phyloP scores from a whole-genome alignment of 495 filamentous ascomycete species.

The Penicillium salamii region DNA sequence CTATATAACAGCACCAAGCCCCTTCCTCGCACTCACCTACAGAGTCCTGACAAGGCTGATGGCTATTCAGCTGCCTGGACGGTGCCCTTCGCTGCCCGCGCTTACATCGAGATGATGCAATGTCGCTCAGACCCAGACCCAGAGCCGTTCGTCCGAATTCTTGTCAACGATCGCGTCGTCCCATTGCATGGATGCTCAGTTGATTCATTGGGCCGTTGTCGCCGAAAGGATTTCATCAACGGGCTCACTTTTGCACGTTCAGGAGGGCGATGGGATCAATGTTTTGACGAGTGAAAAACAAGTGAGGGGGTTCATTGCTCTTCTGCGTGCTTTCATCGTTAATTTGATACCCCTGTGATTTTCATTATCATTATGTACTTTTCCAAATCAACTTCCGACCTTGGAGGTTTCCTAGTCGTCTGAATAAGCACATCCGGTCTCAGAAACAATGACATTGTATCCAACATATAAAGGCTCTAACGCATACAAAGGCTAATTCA shows the following conservation, averaged over 20 bases:
- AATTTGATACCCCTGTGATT: neutral
- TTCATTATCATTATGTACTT: neutral
- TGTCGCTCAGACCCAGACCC: constrained; percentile 42
- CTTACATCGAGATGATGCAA: constrained; percentile 82
- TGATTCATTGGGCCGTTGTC: constrained; percentile 67
- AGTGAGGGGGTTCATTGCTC: neutral
- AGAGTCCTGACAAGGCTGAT: constrained; percentile 39
- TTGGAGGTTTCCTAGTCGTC: neutral
- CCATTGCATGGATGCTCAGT: constrained; percentile 63
- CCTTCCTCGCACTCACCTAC: constrained; percentile 46
- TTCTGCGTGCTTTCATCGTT: neutral
- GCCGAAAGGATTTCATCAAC: constrained; percentile 60
- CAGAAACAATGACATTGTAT: neutral
- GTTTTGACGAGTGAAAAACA: constrained; percentile 43
- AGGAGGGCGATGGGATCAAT: constrained; percentile 70
- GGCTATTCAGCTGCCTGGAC: constrained; percentile 71
- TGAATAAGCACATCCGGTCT: neutral
- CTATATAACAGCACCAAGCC: constrained; percentile 61
- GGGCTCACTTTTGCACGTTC: constrained; percentile 66
- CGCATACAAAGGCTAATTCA: constrained; percentile 1
- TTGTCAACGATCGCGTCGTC: constrained; percentile 80
- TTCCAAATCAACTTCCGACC: neutral
- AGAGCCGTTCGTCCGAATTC: constrained; percentile 65
- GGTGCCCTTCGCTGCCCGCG: constrained; percentile 73
- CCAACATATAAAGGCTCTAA: constrained; percentile 3